Percentiles rank a stretch among this genome's conserved stretches.
These are phyloP conservation scores for Pyrus bretschneideri DNA, from an alignment of 306 rosid genomes.

Conservation along the genomic window DNA sequence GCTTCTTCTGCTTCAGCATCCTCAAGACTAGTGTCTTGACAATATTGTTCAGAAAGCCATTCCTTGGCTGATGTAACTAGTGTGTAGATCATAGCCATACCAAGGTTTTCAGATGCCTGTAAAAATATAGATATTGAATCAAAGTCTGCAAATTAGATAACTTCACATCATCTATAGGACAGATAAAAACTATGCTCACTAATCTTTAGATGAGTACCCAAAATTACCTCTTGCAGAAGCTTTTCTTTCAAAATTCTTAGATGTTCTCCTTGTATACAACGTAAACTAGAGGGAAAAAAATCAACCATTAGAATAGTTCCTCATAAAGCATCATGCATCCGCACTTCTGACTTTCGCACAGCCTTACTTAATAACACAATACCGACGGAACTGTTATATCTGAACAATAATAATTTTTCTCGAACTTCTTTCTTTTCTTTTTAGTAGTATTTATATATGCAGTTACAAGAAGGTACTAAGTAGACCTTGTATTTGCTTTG, in stretches of 20 bases:
- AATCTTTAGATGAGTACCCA: neutral
- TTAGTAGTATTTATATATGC: neutral
- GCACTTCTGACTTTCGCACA: neutral
- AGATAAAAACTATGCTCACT: neutral
- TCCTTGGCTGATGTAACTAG: constrained; percentile 88
- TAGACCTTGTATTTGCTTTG: neutral
- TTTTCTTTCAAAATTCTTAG: constrained; percentile 68
- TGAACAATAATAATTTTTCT: neutral
- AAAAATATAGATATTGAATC: constrained; percentile 7
- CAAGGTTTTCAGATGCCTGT: constrained; percentile 98
- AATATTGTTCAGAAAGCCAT: constrained; percentile 75
- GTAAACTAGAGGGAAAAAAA: constrained; percentile 49
- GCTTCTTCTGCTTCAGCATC: constrained; percentile 74
- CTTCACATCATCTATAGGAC: neutral
- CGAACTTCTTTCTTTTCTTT: neutral
- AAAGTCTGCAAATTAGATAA: neutral
- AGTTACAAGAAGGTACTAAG: neutral
- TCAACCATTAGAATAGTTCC: constrained; percentile 16
- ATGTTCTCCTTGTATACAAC: constrained; percentile 57
- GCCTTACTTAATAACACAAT: neutral
- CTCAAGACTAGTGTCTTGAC: constrained; percentile 47
- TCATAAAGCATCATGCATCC: neutral
- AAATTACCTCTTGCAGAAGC: constrained; percentile 80
- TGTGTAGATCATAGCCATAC: constrained; percentile 99
- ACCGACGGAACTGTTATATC: neutral